phyloP scores from a whole-genome alignment of 257 asterid genomes.

The Fraxinus cuspidata region DNA sequence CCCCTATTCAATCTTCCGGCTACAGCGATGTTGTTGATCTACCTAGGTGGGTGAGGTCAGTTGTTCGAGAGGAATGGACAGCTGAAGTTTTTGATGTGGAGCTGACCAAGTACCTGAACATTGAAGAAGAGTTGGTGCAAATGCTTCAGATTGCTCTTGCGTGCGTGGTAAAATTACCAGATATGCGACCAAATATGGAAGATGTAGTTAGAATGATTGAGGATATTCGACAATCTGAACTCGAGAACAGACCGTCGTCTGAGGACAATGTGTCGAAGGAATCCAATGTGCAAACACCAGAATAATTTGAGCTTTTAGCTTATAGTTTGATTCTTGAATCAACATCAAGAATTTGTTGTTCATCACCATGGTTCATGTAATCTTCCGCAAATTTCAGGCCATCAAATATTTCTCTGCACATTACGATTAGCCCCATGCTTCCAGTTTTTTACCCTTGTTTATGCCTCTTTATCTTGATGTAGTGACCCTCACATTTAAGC shows the following conservation, averaged over 20 bases:
- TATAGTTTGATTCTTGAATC: slow-evolving; percentile 6
- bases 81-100: slow-evolving; percentile 90
- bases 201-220: slow-evolving; percentile 76
- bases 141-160: slow-evolving; percentile 89
- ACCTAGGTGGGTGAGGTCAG: slow-evolving; percentile 94
- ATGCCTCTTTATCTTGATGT: too few species aligned
- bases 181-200: slow-evolving; percentile 67
- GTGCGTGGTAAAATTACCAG: slow-evolving; percentile 70
- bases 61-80: slow-evolving; percentile 96
- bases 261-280: slow-evolving; percentile 66
- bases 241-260: slow-evolving; percentile 62
- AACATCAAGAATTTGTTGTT: not conserved
- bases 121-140: slow-evolving; percentile 92
- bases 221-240: slow-evolving; percentile 53
- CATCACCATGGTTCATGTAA: not conserved
- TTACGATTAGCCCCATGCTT: too few species aligned
- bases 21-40: slow-evolving; percentile 72
- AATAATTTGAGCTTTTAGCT: slow-evolving; percentile 8
- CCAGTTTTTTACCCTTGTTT: too few species aligned
- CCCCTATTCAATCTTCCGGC: slow-evolving; percentile 61
- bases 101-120: slow-evolving; percentile 51
- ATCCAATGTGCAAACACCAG: slow-evolving; percentile 53
- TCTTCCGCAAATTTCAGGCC: not conserved
- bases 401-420: not conserved
- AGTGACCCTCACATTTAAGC: not conserved